Conservation (phyloP, 441 rosid species). For the Mallotus japonicus region DNA sequence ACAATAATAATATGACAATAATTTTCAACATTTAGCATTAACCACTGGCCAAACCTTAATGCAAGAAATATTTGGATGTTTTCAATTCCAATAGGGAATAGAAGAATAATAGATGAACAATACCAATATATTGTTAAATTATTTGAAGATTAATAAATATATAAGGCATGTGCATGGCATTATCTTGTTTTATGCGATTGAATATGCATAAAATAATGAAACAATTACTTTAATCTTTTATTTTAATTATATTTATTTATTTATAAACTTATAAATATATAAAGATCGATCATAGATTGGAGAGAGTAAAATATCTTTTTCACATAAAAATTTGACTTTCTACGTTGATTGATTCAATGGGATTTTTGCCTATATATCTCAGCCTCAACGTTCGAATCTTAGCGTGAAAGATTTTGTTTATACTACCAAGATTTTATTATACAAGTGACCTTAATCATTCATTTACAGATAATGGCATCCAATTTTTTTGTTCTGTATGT, state of each 20-base stretch:
- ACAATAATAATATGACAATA: neutral
- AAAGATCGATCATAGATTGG: conserved; percentile 23
- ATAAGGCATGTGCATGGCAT: conserved; percentile 38
- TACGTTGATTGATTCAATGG: conserved; percentile 31
- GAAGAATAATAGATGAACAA: conserved; percentile 3
- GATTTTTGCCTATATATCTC: conserved; percentile 14
- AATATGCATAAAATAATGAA: conserved; percentile 2
- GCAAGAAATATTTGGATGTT: neutral
- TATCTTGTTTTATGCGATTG: conserved; percentile 31
- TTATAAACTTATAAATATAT: too few species aligned
- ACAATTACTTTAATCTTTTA: neutral
- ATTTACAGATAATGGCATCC: neutral
- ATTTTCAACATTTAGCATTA: neutral
- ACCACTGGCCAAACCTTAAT: conserved; percentile 9
- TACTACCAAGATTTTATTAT: neutral
- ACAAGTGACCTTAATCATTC: conserved; percentile 6
- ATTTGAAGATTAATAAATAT: neutral
- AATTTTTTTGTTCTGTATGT: too few species aligned
- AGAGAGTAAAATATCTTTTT: conserved; percentile 13
- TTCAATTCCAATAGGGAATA: neutral
- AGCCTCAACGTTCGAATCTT: conserved; percentile 21
- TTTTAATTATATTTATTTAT: neutral
- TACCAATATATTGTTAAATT: neutral
- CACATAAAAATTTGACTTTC: conserved; percentile 24
- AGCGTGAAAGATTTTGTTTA: neutral